Evolutionary conservation across 1,284 basidiomycete species (phyloP).

Genomic region (Cutaneotrichosporon sp.): DNA sequence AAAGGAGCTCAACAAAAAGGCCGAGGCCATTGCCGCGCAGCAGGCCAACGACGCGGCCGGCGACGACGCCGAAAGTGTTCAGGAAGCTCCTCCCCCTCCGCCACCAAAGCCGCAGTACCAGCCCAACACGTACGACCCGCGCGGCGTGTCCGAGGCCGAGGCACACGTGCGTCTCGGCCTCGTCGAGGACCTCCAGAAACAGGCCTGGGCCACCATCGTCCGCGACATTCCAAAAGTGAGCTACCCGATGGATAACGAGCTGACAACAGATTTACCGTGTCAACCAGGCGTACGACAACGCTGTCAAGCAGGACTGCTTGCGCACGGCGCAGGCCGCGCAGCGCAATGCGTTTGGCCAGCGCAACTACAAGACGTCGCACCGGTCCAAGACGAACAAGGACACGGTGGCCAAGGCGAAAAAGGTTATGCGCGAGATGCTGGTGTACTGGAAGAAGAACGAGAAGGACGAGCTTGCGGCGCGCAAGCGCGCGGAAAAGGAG

Average conservation of each 20-base stretch:
- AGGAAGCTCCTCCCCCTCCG: background rate
- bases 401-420: conserved; percentile 64
- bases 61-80: background rate
- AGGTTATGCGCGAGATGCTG: conserved; percentile 60
- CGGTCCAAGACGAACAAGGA: conserved; percentile 83
- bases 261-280: conserved; percentile 65
- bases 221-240: conserved; percentile 73
- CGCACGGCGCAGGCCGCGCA: conserved; percentile 32
- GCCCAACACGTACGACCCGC: conserved; percentile 34
- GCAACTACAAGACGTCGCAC: conserved; percentile 74
- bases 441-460: conserved; percentile 98
- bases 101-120: conserved; percentile 3
- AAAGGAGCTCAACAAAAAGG: conserved; percentile 24
- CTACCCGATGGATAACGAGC: background rate
- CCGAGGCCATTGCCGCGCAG: conserved; percentile 20
- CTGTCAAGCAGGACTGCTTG: conserved; percentile 54
- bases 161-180: conserved; percentile 32
- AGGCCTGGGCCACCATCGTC: conserved; percentile 81
- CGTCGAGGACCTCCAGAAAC: conserved; percentile 74
- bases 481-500: conserved; percentile 91
- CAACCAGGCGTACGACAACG: conserved; percentile 59
- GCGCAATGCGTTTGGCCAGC: conserved; percentile 69
- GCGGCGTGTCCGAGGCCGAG: conserved; percentile 38
- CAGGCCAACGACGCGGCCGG: background rate
- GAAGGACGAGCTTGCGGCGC: conserved; percentile 81